Conservation (phyloP, 2,329 filamentous ascomycete genomes). For the Zasmidium angulare region DNA sequence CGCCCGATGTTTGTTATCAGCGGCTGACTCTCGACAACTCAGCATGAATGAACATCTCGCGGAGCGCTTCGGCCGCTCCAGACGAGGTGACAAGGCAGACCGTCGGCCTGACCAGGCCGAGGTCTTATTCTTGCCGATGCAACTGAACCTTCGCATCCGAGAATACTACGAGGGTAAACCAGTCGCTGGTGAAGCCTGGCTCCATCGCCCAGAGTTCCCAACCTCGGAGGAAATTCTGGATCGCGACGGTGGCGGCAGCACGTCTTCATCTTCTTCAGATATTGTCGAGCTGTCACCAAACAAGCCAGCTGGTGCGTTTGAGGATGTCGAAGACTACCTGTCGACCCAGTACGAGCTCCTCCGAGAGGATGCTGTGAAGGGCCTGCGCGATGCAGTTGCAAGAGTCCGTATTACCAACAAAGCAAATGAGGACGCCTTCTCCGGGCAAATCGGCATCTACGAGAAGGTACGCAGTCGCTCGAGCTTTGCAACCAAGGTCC, state of each 20-base stretch:
- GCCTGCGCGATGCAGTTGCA: conserved; percentile 66
- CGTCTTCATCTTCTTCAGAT: conserved; percentile 13
- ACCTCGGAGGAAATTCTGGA: conserved; percentile 52
- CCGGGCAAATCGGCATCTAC: conserved; percentile 59
- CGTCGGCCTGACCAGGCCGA: conserved; percentile 12
- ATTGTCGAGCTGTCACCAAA: conserved; percentile 44
- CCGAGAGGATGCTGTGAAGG: conserved; percentile 70
- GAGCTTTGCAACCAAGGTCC: background rate
- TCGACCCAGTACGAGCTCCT: conserved; percentile 72
- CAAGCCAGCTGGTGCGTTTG: conserved; percentile 57
- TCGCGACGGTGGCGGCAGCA: conserved; percentile 4
- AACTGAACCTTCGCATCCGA: conserved; percentile 28
- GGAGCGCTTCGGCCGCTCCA: conserved; percentile 30
- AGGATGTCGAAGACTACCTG: conserved; percentile 65
- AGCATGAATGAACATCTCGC: conserved; percentile 31
- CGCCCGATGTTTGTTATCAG: background rate
- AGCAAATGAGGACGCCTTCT: conserved; percentile 55
- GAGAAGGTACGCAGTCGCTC: conserved; percentile 56
- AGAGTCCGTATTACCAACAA: conserved; percentile 53
- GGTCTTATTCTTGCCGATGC: conserved; percentile 23
- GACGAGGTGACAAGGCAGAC: conserved; percentile 1
- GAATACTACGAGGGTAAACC: conserved; percentile 27
- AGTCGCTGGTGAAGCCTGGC: conserved; percentile 30
- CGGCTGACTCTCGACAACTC: conserved; percentile 3
- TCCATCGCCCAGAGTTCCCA: conserved; percentile 54